Evolutionary conservation across 2,329 filamentous ascomycete species (phyloP).

Genomic region (Talaromyces marneffei): DNA sequence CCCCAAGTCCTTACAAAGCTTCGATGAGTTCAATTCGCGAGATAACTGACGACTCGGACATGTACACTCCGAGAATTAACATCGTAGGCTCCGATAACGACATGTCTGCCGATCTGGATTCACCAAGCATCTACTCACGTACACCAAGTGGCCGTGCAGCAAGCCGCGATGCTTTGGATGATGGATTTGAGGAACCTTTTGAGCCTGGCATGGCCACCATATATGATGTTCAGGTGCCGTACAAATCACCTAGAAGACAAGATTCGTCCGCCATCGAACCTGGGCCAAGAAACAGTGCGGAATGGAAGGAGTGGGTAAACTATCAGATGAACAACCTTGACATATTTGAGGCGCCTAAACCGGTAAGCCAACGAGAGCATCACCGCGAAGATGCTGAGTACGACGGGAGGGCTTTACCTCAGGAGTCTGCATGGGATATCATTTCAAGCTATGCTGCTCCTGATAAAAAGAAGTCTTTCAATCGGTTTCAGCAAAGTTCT

Average conservation of each 20-base stretch:
- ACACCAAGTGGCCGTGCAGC: conserved; percentile 33
- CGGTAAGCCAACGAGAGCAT: conserved; percentile 24
- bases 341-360: conserved; percentile 8
- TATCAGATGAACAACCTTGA: conserved; percentile 32
- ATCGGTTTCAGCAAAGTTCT: background rate
- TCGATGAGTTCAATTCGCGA: conserved; percentile 16
- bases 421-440: background rate
- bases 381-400: conserved; percentile 37
- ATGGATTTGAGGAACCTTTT: conserved; percentile 7
- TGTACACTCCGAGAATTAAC: conserved; percentile 21
- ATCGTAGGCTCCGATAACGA: conserved; percentile 4
- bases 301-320: conserved; percentile 37
- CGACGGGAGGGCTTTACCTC: conserved; percentile 22
- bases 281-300: conserved; percentile 23
- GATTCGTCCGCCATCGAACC: background rate
- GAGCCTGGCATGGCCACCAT: conserved; percentile 36
- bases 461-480: background rate
- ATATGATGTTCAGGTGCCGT: conserved; percentile 25
- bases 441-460: background rate
- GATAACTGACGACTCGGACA: conserved; percentile 16
- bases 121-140: conserved; percentile 41
- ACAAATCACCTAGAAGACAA: conserved; percentile 27
- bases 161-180: conserved; percentile 12
- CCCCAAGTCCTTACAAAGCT: conserved; percentile 20
- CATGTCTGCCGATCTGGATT: conserved; percentile 11